Evolutionary conservation across 768 basidiomycete species (phyloP), one percentile per base, ranked within the genome.

Genomic region (Mycena filopes): DNA sequence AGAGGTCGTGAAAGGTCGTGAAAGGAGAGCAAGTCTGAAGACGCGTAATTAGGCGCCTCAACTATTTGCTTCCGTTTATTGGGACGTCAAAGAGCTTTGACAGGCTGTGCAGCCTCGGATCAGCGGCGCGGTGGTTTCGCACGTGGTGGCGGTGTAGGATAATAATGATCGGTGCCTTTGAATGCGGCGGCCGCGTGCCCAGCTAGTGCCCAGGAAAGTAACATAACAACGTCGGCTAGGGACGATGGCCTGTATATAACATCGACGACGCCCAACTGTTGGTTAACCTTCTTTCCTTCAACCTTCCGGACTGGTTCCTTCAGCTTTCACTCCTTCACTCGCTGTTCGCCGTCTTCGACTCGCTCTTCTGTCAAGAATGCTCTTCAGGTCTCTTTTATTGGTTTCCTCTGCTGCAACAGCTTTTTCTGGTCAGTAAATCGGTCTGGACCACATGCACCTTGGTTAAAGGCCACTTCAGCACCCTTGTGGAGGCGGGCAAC

Each of bases 401-500:
- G 63, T 55, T 43, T 70, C 54, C 38, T 60, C 61, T 43, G 63
- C 55, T 56, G 65, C 70, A 25, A 50, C 61, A 36, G 56, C 65
- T 25, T 47, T 63, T 58, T 57, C 63, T 26, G n/a, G 62, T 68
- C 45, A 38, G 57, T 9, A 2, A n/a, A 51, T 41, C 41, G 29
- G 15, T 36, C 10, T 15, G 16, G 10, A 16, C 25, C 9, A 15
- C 10, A 21, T 42, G 3, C 18, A 53, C 36, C 20, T 31, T 54
- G 21, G 20, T 7, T 23, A 46, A 16, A 31, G 59, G 60, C 49
- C 46, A 49, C 60, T 67, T 70, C 66, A 53, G 65, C 72, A 45
- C 63, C 72, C 38, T 38, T 73, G 10, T 55, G 63, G 12, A 71
- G 60, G 50, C 72, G 71, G 16, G 72, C 72, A 15, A 72, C 69